phyloP scores from a whole-genome alignment of 1,284 basidiomycete species.

The Irpex sp. region DNA sequence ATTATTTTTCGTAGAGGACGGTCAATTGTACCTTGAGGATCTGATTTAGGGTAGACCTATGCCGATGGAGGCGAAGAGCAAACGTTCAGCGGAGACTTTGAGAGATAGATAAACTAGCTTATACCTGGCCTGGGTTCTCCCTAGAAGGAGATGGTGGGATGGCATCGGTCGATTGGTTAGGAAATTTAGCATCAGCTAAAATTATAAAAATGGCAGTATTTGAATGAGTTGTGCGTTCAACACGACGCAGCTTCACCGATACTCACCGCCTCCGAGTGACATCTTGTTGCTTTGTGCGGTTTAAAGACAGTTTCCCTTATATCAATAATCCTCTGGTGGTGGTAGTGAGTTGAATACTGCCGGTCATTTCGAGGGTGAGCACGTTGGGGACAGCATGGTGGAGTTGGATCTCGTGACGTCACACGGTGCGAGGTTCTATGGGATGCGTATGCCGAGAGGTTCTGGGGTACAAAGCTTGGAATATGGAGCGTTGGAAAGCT shows the following conservation, averaged over 20 bases:
- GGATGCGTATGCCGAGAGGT: not conserved
- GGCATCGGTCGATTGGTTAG: slow-evolving; percentile 17
- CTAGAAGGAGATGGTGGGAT: slow-evolving; percentile 26
- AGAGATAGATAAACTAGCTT: not conserved
- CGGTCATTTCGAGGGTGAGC: not conserved
- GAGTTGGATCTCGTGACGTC: not conserved
- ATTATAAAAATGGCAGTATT: not conserved
- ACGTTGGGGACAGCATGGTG: not conserved
- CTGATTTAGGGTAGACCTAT: slow-evolving; percentile 28
- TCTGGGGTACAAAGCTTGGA: not conserved
- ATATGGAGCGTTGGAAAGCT: not conserved
- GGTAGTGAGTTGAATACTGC: not conserved
- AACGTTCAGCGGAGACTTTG: not conserved
- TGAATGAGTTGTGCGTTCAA: not conserved
- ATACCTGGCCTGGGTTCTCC: slow-evolving; percentile 29
- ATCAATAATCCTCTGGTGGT: not conserved
- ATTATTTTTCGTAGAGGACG: not conserved
- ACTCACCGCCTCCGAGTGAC: slow-evolving; percentile 6
- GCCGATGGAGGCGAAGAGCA: not conserved
- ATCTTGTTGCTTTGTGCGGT: not conserved
- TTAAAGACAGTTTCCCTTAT: not conserved
- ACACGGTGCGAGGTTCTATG: not conserved
- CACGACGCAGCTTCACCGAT: not conserved
- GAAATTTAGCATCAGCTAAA: slow-evolving; percentile 27
- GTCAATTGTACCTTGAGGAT: slow-evolving; percentile 19